These are phyloP conservation scores for Cytospora paraplurivora DNA, from an alignment of 2,329 filamentous ascomycete species.

Conservation along the genomic window DNA sequence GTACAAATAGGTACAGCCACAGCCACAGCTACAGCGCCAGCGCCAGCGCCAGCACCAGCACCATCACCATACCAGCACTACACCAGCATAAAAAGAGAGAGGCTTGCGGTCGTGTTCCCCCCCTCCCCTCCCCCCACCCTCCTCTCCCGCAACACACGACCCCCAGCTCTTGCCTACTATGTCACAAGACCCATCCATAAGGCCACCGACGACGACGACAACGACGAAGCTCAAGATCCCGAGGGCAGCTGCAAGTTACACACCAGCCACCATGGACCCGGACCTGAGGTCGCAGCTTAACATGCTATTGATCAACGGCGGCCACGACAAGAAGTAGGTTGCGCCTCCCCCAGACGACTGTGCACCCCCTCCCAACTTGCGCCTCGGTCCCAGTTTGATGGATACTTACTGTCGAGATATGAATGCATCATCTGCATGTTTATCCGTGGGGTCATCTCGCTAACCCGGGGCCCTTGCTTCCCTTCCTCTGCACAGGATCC, in stretches of 20 bases:
- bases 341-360: slow-evolving; percentile 7
- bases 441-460: not conserved
- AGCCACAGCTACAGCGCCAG: not conserved
- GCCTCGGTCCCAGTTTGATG: not conserved
- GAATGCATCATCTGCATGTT: not conserved
- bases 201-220: slow-evolving; percentile 48
- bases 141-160: slow-evolving; percentile 18
- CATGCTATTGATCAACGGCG: slow-evolving; percentile 57
- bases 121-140: not conserved
- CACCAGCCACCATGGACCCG: slow-evolving; percentile 61
- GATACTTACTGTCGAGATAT: not conserved
- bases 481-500: slow-evolving; percentile 50
- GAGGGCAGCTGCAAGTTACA: slow-evolving; percentile 60
- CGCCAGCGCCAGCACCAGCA: not conserved
- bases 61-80: not conserved
- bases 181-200: slow-evolving; percentile 29
- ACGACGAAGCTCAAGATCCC: slow-evolving; percentile 64
- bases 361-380: not conserved
- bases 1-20: not conserved
- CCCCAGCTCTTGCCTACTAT: slow-evolving; percentile 27
- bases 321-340: slow-evolving; percentile 59
- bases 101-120: slow-evolving; percentile 1
- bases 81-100: not conserved
- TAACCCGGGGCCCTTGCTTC: slow-evolving; percentile 24
- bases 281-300: slow-evolving; percentile 67